phyloP scores from a whole-genome alignment of 139 green algal species.

The Yamagishiella unicocca region DNA sequence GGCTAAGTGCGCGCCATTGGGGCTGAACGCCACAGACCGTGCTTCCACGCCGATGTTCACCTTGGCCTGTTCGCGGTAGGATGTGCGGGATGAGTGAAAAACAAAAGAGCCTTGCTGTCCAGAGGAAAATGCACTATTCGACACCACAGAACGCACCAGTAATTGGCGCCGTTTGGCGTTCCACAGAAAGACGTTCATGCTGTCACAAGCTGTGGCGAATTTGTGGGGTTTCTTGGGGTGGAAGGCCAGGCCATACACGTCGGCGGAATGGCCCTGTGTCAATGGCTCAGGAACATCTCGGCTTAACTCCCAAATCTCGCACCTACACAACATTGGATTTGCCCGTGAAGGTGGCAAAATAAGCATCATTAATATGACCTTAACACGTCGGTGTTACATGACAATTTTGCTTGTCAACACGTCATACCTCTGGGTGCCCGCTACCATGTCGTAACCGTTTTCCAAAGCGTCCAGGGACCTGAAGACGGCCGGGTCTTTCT shows the following conservation, averaged over 20 bases:
- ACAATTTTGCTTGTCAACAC: background rate
- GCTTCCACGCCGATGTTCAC: constrained; percentile 62
- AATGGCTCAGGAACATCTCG: constrained; percentile 55
- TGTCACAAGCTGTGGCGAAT: constrained; percentile 69
- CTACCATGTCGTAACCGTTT: constrained; percentile 56
- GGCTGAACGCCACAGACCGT: constrained; percentile 62
- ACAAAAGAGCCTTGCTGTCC: no score
- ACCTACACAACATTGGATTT: no score
- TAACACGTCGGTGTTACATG: no score
- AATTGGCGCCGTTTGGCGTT: constrained; percentile 67
- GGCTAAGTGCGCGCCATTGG: constrained; percentile 70
- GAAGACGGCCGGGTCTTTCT: constrained; percentile 58
- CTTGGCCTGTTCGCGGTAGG: constrained; percentile 50
- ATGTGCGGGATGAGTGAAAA: background rate
- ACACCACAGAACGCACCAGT: constrained; percentile 45
- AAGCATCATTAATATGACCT: no score
- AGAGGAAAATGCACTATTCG: no score
- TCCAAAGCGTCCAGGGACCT: constrained; percentile 63
- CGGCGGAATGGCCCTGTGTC: constrained; percentile 61
- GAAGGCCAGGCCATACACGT: constrained; percentile 60
- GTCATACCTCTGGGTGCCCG: constrained; percentile 51
- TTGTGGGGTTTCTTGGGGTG: constrained; percentile 72
- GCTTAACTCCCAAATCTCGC: constrained; percentile 66
- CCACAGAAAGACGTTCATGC: constrained; percentile 67
- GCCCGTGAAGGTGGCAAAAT: no score